These are phyloP conservation scores for Skeletonema grethae DNA, from an alignment of 108 stramenopile genomes.

Conservation along the genomic window DNA sequence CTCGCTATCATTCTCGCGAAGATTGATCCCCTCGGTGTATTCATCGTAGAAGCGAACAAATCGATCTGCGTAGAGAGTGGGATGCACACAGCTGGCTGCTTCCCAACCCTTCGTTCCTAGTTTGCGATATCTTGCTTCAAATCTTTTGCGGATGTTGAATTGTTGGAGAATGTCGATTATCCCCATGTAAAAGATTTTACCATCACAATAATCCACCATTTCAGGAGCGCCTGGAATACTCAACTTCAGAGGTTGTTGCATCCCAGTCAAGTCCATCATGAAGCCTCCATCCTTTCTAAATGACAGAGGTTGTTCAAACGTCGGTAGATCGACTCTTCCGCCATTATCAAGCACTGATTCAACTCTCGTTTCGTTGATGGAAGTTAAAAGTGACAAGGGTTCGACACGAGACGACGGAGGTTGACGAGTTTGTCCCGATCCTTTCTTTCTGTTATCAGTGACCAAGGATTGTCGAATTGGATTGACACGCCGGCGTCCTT, in stretches of 20 bases:
- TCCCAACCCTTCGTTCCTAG: conserved; percentile 56
- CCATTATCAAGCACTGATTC: conserved; percentile 7
- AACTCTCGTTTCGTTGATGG: background rate
- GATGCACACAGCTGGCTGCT: conserved; percentile 86
- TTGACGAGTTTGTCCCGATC: background rate
- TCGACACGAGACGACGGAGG: background rate
- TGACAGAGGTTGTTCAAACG: conserved; percentile 73
- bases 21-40: conserved; percentile 32
- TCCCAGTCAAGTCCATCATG: conserved; percentile 78
- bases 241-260: conserved; percentile 56
- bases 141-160: conserved; percentile 88
- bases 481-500: conserved; percentile 70
- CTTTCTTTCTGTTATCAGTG: conserved; percentile 8
- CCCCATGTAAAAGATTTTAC: conserved; percentile 94
- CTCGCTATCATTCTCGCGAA: background rate
- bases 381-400: background rate
- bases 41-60: conserved; percentile 86
- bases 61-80: conserved; percentile 78
- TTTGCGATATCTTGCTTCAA: conserved; percentile 77
- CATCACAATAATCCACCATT: conserved; percentile 60
- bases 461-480: conserved; percentile 46
- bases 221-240: conserved; percentile 53
- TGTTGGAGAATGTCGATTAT: conserved; percentile 98
- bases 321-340: conserved; percentile 15
- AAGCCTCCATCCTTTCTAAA: conserved; percentile 86